These are phyloP conservation scores for Cryptococcus neoformans DNA, from an alignment of 1,284 basidiomycete genomes.

Conservation along the genomic window DNA sequence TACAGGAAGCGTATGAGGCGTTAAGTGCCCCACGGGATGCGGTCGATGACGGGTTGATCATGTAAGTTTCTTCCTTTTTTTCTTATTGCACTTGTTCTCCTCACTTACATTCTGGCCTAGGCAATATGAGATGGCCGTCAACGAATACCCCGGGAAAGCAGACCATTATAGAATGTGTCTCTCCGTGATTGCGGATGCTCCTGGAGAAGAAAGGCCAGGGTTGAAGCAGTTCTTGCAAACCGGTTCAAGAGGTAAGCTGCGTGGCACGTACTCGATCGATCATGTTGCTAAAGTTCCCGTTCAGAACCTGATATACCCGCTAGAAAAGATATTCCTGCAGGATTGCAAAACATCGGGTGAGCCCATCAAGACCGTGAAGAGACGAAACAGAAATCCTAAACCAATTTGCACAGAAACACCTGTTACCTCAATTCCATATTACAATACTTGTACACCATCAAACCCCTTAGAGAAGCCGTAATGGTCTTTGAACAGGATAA, in stretches of 20 bases:
- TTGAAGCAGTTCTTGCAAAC: slow-evolving; percentile 34
- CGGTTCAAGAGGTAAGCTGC: slow-evolving; percentile 19
- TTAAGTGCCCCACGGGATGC: slow-evolving; percentile 33
- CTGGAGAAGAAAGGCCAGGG: slow-evolving; percentile 34
- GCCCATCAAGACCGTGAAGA: slow-evolving; percentile 5
- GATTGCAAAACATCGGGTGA: slow-evolving; percentile 48
- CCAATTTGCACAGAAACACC: slow-evolving; percentile 33
- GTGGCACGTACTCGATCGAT: background rate
- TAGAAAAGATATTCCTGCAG: slow-evolving; percentile 43
- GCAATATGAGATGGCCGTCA: slow-evolving; percentile 44
- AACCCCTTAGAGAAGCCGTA: slow-evolving; percentile 44
- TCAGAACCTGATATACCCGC: slow-evolving; percentile 25
- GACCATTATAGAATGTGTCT: slow-evolving; percentile 43
- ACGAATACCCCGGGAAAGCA: slow-evolving; percentile 35
- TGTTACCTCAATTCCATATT: slow-evolving; percentile 49
- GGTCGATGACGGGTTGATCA: slow-evolving; percentile 41
- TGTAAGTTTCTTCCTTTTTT: slow-evolving; percentile 21
- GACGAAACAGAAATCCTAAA: background rate
- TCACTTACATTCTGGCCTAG: slow-evolving; percentile 13
- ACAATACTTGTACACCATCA: slow-evolving; percentile 47
- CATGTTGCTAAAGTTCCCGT: background rate
- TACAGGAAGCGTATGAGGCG: slow-evolving; percentile 41
- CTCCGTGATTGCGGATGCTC: slow-evolving; percentile 38
- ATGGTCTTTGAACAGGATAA: slow-evolving; percentile 30
- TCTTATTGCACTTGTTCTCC: too few relatives aligned